These are phyloP conservation scores for Corchorus capsularis DNA, from an alignment of 345 rosid species.

Conservation along the genomic window DNA sequence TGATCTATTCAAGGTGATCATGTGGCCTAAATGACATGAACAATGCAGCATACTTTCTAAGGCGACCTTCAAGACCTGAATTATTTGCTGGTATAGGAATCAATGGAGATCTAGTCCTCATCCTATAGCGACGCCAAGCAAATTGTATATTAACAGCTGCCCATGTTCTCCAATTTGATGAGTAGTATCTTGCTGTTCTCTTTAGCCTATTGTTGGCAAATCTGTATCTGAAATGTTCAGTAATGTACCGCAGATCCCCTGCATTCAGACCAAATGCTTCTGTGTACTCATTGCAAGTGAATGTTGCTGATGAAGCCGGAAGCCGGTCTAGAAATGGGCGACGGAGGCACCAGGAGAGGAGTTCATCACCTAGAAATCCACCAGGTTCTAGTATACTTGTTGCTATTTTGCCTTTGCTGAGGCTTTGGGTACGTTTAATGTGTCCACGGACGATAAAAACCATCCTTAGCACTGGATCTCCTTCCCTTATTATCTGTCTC, in stretches of 20 bases:
- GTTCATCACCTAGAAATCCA: slow-evolving; percentile 84
- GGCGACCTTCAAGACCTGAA: background rate
- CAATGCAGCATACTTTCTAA: slow-evolving; percentile 18
- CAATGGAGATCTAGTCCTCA: slow-evolving; percentile 9
- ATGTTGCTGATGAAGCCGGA: slow-evolving; percentile 88
- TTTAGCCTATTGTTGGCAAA: slow-evolving; percentile 74
- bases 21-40: slow-evolving; percentile 22
- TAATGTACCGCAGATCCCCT: slow-evolving; percentile 66
- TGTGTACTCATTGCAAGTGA: slow-evolving; percentile 54
- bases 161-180: slow-evolving; percentile 95
- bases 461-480: slow-evolving; percentile 88
- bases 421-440: slow-evolving; percentile 59
- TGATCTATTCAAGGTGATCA: slow-evolving; percentile 16
- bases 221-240: slow-evolving; percentile 84
- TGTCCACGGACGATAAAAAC: slow-evolving; percentile 65
- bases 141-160: slow-evolving; percentile 86
- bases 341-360: slow-evolving; percentile 93
- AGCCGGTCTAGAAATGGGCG: slow-evolving; percentile 85
- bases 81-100: background rate
- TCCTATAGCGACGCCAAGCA: slow-evolving; percentile 70
- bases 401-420: slow-evolving; percentile 75
- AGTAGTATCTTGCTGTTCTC: slow-evolving; percentile 80
- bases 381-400: slow-evolving; percentile 74
- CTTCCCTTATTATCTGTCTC: slow-evolving; percentile 84
- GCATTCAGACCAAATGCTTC: slow-evolving; percentile 74